These are phyloP conservation scores for Begonia masoniana DNA, from an alignment of 306 rosid species.

Conservation along the genomic window DNA sequence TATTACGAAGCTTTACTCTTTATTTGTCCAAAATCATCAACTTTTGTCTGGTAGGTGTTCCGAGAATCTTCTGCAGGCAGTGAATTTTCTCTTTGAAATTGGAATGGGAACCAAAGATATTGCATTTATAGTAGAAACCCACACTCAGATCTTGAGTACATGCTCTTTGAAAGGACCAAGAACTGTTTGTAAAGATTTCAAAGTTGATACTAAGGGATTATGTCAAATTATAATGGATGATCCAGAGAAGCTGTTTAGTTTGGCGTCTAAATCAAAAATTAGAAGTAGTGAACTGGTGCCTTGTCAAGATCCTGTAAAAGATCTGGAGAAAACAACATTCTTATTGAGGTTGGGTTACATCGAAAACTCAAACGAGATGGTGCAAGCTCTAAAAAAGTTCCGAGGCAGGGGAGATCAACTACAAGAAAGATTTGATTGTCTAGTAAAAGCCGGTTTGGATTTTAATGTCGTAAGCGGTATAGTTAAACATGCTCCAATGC, in stretches of 20 bases:
- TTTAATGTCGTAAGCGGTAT: slow-evolving; percentile 27
- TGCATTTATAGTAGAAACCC: slow-evolving; percentile 23
- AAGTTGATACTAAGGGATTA: slow-evolving; percentile 33
- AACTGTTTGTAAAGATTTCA: slow-evolving; percentile 41
- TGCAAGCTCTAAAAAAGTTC: slow-evolving; percentile 41
- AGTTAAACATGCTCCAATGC: slow-evolving; percentile 42
- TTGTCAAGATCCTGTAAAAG: neutral
- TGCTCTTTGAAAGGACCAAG: slow-evolving; percentile 34
- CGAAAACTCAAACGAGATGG: slow-evolving; percentile 81
- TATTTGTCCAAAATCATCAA: slow-evolving; percentile 34
- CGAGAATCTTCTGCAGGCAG: slow-evolving; percentile 29
- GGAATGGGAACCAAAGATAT: slow-evolving; percentile 48
- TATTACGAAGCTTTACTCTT: slow-evolving; percentile 25
- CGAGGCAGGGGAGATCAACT: slow-evolving; percentile 68
- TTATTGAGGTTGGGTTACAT: slow-evolving; percentile 51
- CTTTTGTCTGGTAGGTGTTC: slow-evolving; percentile 28
- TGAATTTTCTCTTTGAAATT: slow-evolving; percentile 38
- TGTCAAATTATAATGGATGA: slow-evolving; percentile 42
- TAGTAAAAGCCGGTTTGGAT: slow-evolving; percentile 76
- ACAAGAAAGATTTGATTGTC: slow-evolving; percentile 78
- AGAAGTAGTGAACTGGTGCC: slow-evolving; percentile 13
- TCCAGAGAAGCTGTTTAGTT: slow-evolving; percentile 18
- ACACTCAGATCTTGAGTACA: slow-evolving; percentile 30
- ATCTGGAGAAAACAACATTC: slow-evolving; percentile 42
- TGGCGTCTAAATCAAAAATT: slow-evolving; percentile 30